Conservation (phyloP, 2,329 filamentous ascomycete genomes). For the Colletotrichum siamense region DNA sequence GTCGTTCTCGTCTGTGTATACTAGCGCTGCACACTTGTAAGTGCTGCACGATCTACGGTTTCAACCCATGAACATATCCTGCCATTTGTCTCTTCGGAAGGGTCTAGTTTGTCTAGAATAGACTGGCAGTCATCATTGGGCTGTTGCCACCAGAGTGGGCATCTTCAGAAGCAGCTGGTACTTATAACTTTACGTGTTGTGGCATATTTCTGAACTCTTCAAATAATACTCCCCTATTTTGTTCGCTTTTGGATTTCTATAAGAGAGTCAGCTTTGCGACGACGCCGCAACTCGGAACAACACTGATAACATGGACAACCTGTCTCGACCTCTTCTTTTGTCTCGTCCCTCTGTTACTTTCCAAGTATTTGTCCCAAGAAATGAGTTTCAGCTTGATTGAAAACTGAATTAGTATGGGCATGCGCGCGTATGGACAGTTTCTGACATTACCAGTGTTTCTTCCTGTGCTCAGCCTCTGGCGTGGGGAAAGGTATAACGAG, state of each 20-base stretch:
- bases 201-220: neutral
- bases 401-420: neutral
- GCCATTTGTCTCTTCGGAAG: fast-evolving
- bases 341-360: neutral
- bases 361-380: neutral
- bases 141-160: neutral
- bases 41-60: neutral
- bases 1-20: neutral
- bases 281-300: no score
- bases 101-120: neutral
- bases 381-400: neutral
- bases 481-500: no score
- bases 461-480: no score
- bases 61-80: neutral
- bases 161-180: neutral
- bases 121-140: neutral
- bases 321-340: neutral
- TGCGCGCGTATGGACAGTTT: neutral
- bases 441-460: neutral
- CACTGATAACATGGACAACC: neutral
- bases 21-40: neutral
- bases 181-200: no score
- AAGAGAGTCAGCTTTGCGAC: no score
- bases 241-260: no score
- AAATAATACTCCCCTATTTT: no score